Conservation (phyloP, 495 filamentous ascomycete species). For the Staphylotrichum longicolle region DNA sequence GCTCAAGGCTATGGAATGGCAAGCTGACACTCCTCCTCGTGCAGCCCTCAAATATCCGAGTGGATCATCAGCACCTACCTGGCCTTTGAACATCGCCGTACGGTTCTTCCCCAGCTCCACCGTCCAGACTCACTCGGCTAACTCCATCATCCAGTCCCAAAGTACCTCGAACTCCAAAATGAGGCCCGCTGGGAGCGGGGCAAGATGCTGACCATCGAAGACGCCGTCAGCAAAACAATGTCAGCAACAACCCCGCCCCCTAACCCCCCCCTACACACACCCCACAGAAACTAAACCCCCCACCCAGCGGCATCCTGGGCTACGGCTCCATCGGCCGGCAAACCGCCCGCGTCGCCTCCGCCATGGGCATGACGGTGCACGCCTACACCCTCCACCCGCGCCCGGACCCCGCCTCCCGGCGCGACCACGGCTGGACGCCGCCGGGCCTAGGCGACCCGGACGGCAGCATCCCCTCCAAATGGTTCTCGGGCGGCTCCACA, state of each 20-base stretch:
- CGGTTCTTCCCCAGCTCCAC: constrained; percentile 15
- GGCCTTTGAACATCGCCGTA: constrained; percentile 47
- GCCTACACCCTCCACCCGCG: constrained; percentile 76
- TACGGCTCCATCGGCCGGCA: constrained; percentile 85
- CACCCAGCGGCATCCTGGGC: constrained; percentile 67
- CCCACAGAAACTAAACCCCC: neutral
- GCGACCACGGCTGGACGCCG: constrained; percentile 66
- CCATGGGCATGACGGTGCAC: constrained; percentile 76
- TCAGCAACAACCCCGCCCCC: constrained; percentile 28
- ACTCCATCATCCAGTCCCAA: constrained; percentile 40
- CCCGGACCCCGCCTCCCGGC: constrained; percentile 53
- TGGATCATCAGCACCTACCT: constrained; percentile 62
- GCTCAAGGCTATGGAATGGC: neutral
- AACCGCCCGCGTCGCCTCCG: constrained; percentile 64
- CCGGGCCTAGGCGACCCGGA: constrained; percentile 75
- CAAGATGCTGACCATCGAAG: constrained; percentile 36
- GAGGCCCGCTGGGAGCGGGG: constrained; percentile 49
- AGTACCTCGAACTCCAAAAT: constrained; percentile 54
- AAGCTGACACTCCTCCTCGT: neutral
- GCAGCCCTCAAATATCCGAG: constrained; percentile 72
- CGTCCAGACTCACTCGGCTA: neutral
- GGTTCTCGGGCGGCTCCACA: constrained; percentile 67
- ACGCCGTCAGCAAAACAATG: constrained; percentile 48
- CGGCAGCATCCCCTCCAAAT: constrained; percentile 66
- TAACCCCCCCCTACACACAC: neutral